Evolutionary conservation across 1,139 yeast species (phyloP), one percentile per base, ranked within the genome.

Genomic region (Geotrichum bryndzae): DNA sequence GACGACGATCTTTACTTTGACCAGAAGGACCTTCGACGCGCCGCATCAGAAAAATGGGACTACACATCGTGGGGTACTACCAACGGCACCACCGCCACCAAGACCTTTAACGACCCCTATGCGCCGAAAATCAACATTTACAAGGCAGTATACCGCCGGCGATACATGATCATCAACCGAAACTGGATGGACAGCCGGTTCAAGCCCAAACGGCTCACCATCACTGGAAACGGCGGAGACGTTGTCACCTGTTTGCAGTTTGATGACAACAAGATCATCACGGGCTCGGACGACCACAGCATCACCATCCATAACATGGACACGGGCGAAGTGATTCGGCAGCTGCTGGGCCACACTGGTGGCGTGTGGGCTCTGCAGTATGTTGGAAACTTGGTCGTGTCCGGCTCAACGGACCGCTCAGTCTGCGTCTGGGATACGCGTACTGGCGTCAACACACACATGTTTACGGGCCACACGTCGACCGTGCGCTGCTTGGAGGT

Each of bases 331-430:
- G 78, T 87, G 55, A 70, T 69, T 53, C 69, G 68, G 38, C 70
- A 73, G 31, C 79, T 94, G 59, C 80, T 82, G 60, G 98, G 97
- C 13, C 99, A 94, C 71, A 96, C 89, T 63, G 98, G 98, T 56
- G 99, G 99, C 33, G 99, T 95, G 10, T 94, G 99, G 99, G 98
- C 99, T 0, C 79, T 94, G 72, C 91, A 94, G 73, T 92, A 91
- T 72, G 83, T 83, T 60, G 90, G 90, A n/a, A 76, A 76, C 64
- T 87, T 89, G 1, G 77, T 92, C 53, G 96, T 91, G 0, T 87
- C 95, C 66, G 98, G 97, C 0, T 87, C 96, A 1, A 91, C 97
- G 0, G 98, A 92, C 75, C 82, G 96, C 67, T 86, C 96, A 0
- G 96, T 92, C 7, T 80, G 97, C 63, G 85, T 92, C 3, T 92